phyloP scores from a whole-genome alignment of 164 flowering plant genomes.

The Vitis labrusca region DNA sequence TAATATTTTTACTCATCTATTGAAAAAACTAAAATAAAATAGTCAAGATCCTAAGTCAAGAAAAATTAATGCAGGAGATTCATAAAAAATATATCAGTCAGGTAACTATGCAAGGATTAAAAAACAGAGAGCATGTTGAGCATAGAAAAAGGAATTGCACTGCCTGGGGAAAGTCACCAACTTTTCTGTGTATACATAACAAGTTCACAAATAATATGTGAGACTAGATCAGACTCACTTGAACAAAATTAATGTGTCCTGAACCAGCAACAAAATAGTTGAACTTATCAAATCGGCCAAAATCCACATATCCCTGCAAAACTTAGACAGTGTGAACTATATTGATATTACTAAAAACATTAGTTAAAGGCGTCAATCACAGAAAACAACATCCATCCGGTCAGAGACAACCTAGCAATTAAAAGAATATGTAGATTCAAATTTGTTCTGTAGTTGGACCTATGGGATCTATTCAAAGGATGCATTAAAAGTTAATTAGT shows the following conservation, averaged over 20 bases:
- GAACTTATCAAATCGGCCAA: constrained; percentile 67
- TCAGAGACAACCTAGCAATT: background rate
- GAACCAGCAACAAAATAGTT: constrained; percentile 70
- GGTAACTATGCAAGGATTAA: too few species aligned
- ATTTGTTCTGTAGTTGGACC: background rate
- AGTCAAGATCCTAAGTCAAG: too few species aligned
- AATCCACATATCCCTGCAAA: constrained; percentile 82
- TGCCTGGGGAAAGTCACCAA: background rate
- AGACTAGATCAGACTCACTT: constrained; percentile 44
- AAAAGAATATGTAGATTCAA: background rate
- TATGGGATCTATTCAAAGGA: too few species aligned
- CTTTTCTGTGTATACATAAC: background rate
- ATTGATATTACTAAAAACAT: background rate
- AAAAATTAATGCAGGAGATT: too few species aligned
- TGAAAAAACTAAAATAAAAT: too few species aligned
- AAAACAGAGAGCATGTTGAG: too few species aligned
- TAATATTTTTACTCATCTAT: too few species aligned
- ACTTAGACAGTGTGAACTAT: background rate
- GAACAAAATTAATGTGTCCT: constrained; percentile 65
- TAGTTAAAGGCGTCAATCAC: background rate
- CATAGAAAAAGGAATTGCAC: background rate
- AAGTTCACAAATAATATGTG: background rate
- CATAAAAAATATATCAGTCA: too few species aligned
- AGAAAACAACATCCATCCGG: background rate
- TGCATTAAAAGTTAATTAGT: too few species aligned